Evolutionary conservation across 768 basidiomycete species (phyloP), one percentile per base, ranked within the genome.

Genomic region (Mycena belliarum): DNA sequence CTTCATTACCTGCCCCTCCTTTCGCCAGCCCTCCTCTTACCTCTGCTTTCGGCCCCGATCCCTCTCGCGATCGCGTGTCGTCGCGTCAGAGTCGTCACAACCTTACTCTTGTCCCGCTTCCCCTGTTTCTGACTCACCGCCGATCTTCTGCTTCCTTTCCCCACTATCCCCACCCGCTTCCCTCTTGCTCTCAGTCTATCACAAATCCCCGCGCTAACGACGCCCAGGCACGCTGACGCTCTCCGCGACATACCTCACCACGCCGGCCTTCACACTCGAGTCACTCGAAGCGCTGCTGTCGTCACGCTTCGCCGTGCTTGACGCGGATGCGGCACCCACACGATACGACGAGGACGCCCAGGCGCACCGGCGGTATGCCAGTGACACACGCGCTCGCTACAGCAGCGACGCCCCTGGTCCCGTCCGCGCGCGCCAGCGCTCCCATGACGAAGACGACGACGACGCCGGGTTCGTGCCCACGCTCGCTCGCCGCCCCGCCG

Each of bases 271-370:
- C 75, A 79, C 84, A 60, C 73, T 92, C 28, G 89, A 91, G 70
- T 87, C 90, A 62, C 78, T 87, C 29, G 91, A 93, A 71, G 86
- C 87, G 1, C 73, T 91, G 2, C 75, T 93, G 6, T 91, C 88
- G 3, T 87, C 86, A 4, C 77, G 84, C 15, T 89, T 93, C 66
- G 76, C 88, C 24, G 86, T 86, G 2, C 76, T 84, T 52, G 87
- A 89, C 63, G 82, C 7, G 7, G 29, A 32, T 84, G 63, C 18
- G 32, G 26, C n/a, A n/a, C 18, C 6, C 18, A n/a, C 37, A 6
- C 37, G 37, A n/a, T 38, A 38, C 18, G 37, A 6, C 2, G 37
- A n/a, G 4, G 37, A n/a, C 12, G 35, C n/a, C n/a, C n/a, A n/a
- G 35, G 35, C 4, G 15, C 15, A 35, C 35, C n/a, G n/a, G 15